These are phyloP conservation scores for Boletus patriciae DNA, from an alignment of 768 basidiomycete species.

Conservation along the genomic window DNA sequence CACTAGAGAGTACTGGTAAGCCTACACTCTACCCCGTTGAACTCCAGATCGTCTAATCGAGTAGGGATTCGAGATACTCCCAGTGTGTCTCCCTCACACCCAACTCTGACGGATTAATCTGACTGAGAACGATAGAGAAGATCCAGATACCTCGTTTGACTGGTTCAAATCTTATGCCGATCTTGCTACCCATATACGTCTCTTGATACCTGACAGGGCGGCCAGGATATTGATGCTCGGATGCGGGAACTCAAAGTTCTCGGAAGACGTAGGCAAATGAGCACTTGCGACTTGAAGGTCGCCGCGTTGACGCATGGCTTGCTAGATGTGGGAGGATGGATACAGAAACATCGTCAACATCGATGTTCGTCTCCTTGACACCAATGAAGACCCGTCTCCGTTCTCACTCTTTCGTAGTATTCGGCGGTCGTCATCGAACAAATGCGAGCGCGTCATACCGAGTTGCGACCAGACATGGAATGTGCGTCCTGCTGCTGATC, in stretches of 20 bases:
- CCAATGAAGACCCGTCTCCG: neutral
- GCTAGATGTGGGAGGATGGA: slow-evolving; percentile 84
- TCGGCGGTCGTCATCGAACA: slow-evolving; percentile 72
- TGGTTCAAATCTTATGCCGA: slow-evolving; percentile 87
- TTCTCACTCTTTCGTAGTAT: slow-evolving; percentile 48
- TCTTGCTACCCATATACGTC: slow-evolving; percentile 58
- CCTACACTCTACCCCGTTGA: neutral
- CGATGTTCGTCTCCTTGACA: slow-evolving; percentile 51
- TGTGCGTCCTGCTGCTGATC: slow-evolving; percentile 43
- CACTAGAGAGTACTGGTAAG: slow-evolving; percentile 68
- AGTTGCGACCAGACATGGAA: slow-evolving; percentile 61
- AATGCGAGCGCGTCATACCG: slow-evolving; percentile 59
- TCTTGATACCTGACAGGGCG: slow-evolving; percentile 59
- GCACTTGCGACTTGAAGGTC: neutral
- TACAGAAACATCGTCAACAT: slow-evolving; percentile 78
- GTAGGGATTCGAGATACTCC: slow-evolving; percentile 70
- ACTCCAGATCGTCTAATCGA: slow-evolving; percentile 1
- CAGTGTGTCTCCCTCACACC: slow-evolving; percentile 42
- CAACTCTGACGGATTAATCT: neutral
- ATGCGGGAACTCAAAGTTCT: slow-evolving; percentile 80
- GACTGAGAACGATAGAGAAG: slow-evolving; percentile 45
- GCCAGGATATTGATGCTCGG: slow-evolving; percentile 76
- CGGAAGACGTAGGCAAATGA: slow-evolving; percentile 57
- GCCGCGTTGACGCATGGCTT: slow-evolving; percentile 5
- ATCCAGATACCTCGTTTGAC: slow-evolving; percentile 63